Conservation (phyloP, 345 rosid genomes). For the Brassica nigra region DNA sequence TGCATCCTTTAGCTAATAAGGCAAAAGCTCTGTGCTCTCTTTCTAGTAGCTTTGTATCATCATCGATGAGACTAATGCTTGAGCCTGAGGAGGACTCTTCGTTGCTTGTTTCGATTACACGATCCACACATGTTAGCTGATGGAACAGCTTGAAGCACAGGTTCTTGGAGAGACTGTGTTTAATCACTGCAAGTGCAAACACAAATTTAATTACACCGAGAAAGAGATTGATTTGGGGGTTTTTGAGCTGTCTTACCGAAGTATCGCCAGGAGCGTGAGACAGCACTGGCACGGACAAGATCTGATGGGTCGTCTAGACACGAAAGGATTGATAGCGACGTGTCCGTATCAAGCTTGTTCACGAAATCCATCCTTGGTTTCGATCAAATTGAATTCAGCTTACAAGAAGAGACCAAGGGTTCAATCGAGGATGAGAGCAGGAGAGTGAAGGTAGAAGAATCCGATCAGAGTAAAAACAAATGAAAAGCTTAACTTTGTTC, state of each 20-base stretch:
- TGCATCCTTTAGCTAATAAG: constrained; percentile 56
- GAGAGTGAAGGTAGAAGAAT: too few species aligned
- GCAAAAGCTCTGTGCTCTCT: constrained; percentile 76
- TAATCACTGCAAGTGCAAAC: constrained; percentile 25
- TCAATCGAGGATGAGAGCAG: too few species aligned
- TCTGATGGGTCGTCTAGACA: constrained; percentile 67
- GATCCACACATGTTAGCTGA: constrained; percentile 51
- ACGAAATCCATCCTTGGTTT: constrained; percentile 52
- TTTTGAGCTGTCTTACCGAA: constrained; percentile 51
- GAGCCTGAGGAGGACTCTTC: constrained; percentile 38
- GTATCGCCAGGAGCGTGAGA: constrained; percentile 66
- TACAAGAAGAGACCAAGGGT: too few species aligned
- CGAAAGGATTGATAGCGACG: constrained; percentile 50
- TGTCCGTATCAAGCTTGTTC: constrained; percentile 49
- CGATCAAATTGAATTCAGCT: not conserved
- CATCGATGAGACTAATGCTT: constrained; percentile 33
- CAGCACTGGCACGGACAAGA: constrained; percentile 62
- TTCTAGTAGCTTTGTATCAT: constrained; percentile 25
- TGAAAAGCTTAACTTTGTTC: too few species aligned
- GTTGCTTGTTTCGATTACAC: constrained; percentile 45
- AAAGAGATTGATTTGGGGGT: too few species aligned
- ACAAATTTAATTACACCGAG: too few species aligned
- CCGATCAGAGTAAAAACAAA: too few species aligned
- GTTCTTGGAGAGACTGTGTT: constrained; percentile 55
- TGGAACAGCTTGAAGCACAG: constrained; percentile 75